Conservation (phyloP, 2,329 filamentous ascomycete genomes). For the Diaporthe citriasiana region DNA sequence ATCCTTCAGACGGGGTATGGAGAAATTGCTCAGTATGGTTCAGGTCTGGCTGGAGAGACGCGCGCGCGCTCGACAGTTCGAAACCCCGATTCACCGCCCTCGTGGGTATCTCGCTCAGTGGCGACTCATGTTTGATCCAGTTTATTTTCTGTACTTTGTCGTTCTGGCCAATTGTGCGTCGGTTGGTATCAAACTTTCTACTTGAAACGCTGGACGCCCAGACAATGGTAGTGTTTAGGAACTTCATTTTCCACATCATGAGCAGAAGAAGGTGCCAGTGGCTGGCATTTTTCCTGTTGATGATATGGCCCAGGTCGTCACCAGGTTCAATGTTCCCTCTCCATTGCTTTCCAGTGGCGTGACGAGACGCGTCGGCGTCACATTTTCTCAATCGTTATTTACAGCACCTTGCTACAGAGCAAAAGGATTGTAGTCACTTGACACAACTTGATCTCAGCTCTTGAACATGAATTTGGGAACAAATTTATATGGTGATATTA, state of each 20-base stretch:
- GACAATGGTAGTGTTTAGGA: background rate
- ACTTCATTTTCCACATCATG: background rate
- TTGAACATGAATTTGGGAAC: background rate
- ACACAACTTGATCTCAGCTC: background rate
- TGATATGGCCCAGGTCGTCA: background rate
- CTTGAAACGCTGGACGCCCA: conserved; percentile 1
- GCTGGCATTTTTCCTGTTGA: background rate
- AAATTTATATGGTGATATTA: background rate
- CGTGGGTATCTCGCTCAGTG: conserved; percentile 16
- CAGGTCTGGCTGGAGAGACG: background rate
- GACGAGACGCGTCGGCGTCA: background rate
- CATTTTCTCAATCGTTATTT: no score
- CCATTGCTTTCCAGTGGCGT: background rate
- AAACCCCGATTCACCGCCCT: conserved; percentile 11
- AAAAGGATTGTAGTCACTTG: background rate
- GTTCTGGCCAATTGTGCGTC: conserved; percentile 4
- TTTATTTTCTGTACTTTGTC: conserved; percentile 7
- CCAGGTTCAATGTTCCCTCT: background rate
- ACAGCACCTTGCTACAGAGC: background rate
- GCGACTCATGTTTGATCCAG: conserved; percentile 28
- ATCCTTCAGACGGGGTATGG: background rate
- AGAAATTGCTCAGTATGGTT: background rate
- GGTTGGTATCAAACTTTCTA: conserved; percentile 8
- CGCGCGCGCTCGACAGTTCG: conserved; percentile 14
- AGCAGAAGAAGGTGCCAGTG: background rate